Base-by-base conservation (phyloP, 1,284 basidiomycete genomes). In the Ganoderma meredithae region DNA sequence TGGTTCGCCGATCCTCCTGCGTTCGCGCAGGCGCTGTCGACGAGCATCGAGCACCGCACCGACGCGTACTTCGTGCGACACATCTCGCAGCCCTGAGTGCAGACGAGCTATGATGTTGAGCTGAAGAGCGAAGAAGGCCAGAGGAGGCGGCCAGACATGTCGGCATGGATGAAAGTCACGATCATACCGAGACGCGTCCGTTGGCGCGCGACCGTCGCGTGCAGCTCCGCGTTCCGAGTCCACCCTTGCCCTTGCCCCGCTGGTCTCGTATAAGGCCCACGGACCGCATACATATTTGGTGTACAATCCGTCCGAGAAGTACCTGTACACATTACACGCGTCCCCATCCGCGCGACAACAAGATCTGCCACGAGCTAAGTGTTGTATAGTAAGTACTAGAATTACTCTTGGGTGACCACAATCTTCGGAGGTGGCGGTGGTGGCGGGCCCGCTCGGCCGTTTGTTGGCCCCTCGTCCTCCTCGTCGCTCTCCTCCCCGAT, bases 401-500 rank as follows among this genome's bases (percentile, higher is more conserved):
- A 36, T 70, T 25, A 72, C 22, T 72, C 71, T 15, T 64, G 63
- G 15, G 73, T 70, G 13, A 76, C 74, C 3, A 77, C 74, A 58
- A 75, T 76, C 70, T 76, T 76, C 12, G 74, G 69, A 2, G 74
- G 65, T 33, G 69, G 71, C 25, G 75, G 71, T 49, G 62, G 60
- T 8, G 68, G 69, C 3, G 71, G 61, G 17, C 64, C 65, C 2
- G 64, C 72, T 13, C 63, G 68, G n/a, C 36, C 36, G 60, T 69
- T 33, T 55, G 65, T 43, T 62, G 44, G 15, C 25, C 22, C 59
- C 22, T 64, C 66, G 27, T 73, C 76, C 10, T 76, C 76, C 25
- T 90, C 89, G n/a, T 89, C 88, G 73, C 85, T 88, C 62, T 87
- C 86, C 19, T 81, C 85, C 7, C 91, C 92, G 67, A 93, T 84